Conservation (phyloP, 2,329 filamentous ascomycete genomes). For the Cladophialophora psammophila region DNA sequence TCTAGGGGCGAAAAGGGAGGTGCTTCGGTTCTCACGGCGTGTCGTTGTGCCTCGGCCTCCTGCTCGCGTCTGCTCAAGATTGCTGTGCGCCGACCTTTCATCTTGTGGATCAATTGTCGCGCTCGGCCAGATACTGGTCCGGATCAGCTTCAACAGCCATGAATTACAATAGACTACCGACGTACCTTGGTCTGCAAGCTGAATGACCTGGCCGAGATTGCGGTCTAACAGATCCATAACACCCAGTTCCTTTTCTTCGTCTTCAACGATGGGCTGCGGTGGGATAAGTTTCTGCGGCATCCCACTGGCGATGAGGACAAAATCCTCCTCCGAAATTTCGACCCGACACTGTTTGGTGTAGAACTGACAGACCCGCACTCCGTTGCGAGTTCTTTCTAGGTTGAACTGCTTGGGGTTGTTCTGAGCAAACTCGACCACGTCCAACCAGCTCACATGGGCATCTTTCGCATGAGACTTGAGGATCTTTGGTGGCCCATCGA, state of each 20-base stretch:
- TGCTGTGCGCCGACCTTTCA: slow-evolving; percentile 77
- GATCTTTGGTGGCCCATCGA: slow-evolving; percentile 78
- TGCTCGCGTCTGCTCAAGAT: slow-evolving; percentile 69
- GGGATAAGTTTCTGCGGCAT: slow-evolving; percentile 83
- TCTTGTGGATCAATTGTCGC: slow-evolving; percentile 79
- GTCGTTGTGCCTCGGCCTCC: slow-evolving; percentile 48
- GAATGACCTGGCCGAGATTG: slow-evolving; percentile 77
- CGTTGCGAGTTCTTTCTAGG: slow-evolving; percentile 72
- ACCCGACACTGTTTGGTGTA: slow-evolving; percentile 80
- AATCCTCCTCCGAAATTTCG: slow-evolving; percentile 88
- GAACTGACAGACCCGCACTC: slow-evolving; percentile 78
- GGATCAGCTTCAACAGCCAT: slow-evolving; percentile 18
- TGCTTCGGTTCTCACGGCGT: slow-evolving; percentile 28
- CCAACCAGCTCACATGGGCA: slow-evolving; percentile 77
- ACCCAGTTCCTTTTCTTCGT: slow-evolving; percentile 83
- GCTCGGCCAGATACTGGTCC: slow-evolving; percentile 69
- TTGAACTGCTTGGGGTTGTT: slow-evolving; percentile 80
- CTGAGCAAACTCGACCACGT: slow-evolving; percentile 84
- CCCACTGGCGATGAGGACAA: slow-evolving; percentile 80
- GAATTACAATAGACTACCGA: not conserved
- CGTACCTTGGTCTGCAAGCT: slow-evolving; percentile 77
- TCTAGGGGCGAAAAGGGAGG: slow-evolving; percentile 39
- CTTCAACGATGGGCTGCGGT: slow-evolving; percentile 80
- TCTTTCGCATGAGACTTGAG: slow-evolving; percentile 69
- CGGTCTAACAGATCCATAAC: slow-evolving; percentile 85